Base-by-base conservation (phyloP, 495 filamentous ascomycete genomes). In the Aspergillus funiculosus region DNA sequence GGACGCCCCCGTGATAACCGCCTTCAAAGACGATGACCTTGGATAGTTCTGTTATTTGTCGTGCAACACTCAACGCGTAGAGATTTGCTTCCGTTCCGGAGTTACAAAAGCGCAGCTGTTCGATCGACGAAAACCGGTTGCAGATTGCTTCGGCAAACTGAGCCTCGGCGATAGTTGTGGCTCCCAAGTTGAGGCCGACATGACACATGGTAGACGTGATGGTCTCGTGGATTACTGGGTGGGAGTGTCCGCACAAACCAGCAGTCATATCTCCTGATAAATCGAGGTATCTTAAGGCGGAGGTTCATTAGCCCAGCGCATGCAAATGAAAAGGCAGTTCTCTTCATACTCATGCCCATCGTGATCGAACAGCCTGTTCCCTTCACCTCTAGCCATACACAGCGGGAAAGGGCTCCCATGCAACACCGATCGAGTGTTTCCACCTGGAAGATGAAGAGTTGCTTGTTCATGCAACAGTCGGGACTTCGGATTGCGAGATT, bases 371-470 rank as follows among this genome's bases (percentile, higher is more conserved):
- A 75, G 50, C 17, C 50, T 61, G 39, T 58, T 60, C 1, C 45
- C 69, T 45, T 62, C 49, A 20, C 68, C 73, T 18, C 42, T 66
- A 39, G 52, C 58, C 59, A 74, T 64, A 51, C 59, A 61, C 11
- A 82, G 44, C 0, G 79, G 79, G 45, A 80, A 83, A 0, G 80
- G 79, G 3, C 54, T 56, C n/a, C 66, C 68, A 57, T 81, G 69
- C 0, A 83, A 64, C 1, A 80, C 61, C 2, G 73, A 75, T 13
- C 80, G 63, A 9, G 80, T 83, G 52, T 82, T 83, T 29, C 80
- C 80, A 11, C 80, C 79, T 0, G 80, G 80, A 3, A 81, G 6
- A 7, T 44, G 21, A 2, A 15, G 2, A n/a, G 14, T 11, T 9
- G 50, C 39, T 6, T 27, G 9, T 3, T 35, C 6, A 7, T 53